Evolutionary conservation across 768 basidiomycete genomes (phyloP).

Genomic region (Pleurotus eryngii): DNA sequence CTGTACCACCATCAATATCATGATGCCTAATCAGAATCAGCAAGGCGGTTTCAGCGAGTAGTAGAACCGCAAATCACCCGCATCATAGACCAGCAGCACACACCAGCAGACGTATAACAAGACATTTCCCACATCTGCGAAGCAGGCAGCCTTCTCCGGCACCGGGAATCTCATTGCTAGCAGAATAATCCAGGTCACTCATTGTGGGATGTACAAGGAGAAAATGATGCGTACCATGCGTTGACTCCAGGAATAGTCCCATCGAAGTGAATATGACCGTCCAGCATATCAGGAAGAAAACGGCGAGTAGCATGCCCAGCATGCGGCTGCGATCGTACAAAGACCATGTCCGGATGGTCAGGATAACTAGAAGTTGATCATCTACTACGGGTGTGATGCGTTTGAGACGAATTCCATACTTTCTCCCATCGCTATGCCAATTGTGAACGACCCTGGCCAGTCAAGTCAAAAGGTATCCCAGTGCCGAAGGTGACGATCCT

Average conservation of each 20-base stretch:
- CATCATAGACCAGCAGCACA: constrained; percentile 1
- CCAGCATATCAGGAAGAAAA: constrained; percentile 2
- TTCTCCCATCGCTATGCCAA: constrained; percentile 1
- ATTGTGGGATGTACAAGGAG: neutral
- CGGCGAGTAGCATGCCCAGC: neutral
- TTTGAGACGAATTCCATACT: neutral
- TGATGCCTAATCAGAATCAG: neutral
- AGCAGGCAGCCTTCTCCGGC: neutral
- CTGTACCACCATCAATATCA: constrained; percentile 5
- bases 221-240: neutral
- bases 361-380: neutral
- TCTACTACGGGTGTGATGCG: neutral
- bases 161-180: neutral
- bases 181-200: no score
- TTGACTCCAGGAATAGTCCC: neutral
- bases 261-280: constrained; percentile 1
- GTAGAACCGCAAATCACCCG: neutral
- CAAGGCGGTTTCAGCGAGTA: neutral
- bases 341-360: constrained; percentile 2
- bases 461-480: neutral
- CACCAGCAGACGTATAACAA: constrained; percentile 4
- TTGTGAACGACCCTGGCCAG: constrained; percentile 2
- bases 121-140: neutral
- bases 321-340: neutral
- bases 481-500: neutral